Conservation (phyloP, 2,329 filamentous ascomycete species). For the Alternaria consortialis region DNA sequence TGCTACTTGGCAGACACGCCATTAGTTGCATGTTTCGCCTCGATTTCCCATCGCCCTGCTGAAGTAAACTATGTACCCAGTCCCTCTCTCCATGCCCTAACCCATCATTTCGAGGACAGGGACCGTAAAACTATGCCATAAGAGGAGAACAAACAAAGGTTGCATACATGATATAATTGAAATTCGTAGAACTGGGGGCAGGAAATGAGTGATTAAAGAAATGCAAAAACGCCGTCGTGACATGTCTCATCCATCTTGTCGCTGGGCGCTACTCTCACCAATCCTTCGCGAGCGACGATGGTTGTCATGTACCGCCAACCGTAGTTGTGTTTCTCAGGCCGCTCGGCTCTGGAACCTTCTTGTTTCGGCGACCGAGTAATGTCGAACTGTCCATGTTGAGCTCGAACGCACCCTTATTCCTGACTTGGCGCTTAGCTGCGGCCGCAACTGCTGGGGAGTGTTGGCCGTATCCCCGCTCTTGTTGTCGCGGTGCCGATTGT, state of each 20-base stretch:
- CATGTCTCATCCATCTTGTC: constrained; percentile 13
- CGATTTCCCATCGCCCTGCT: constrained; percentile 5
- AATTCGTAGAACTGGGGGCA: constrained; percentile 5
- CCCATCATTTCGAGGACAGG: constrained; percentile 3
- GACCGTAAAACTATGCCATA: constrained; percentile 25
- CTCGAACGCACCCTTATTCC: constrained; percentile 85
- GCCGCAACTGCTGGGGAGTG: constrained; percentile 85
- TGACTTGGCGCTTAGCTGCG: constrained; percentile 82
- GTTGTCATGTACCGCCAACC: constrained; percentile 46
- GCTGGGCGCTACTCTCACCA: constrained; percentile 33
- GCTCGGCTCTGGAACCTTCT: constrained; percentile 57
- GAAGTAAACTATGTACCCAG: constrained; percentile 1
- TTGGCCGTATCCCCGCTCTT: constrained; percentile 82
- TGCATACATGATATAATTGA: constrained; percentile 16
- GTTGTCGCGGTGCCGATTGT: constrained; percentile 49
- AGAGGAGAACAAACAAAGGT: constrained; percentile 16
- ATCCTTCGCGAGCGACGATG: constrained; percentile 38
- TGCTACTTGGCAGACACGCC: not conserved
- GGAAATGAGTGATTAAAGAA: constrained; percentile 21
- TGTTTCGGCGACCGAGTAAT: constrained; percentile 76
- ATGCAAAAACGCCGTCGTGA: constrained; percentile 33
- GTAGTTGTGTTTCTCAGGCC: constrained; percentile 56
- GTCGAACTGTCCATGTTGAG: constrained; percentile 91
- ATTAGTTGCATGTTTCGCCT: not conserved
- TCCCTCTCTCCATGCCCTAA: not conserved